Conservation (phyloP, 495 filamentous ascomycete genomes). For the Aspergillus sparsus region DNA sequence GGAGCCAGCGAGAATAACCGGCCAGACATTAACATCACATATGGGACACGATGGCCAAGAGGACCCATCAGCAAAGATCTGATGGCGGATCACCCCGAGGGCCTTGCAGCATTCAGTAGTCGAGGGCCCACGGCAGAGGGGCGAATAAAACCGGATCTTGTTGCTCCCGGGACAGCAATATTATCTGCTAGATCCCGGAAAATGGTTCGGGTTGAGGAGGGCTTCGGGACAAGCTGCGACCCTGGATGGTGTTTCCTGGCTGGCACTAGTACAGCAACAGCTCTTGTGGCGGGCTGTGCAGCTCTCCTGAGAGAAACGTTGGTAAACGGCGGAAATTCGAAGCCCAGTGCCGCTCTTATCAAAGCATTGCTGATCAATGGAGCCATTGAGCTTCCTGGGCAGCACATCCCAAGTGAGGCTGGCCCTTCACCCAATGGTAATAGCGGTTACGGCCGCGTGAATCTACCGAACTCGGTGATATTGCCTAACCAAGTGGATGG, state of each 20-base stretch:
- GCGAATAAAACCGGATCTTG: slow-evolving; percentile 16
- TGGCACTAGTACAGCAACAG: slow-evolving; percentile 21
- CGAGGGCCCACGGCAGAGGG: slow-evolving; percentile 15
- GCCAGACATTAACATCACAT: background rate
- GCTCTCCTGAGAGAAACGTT: slow-evolving; percentile 17
- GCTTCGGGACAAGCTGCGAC: slow-evolving; percentile 7
- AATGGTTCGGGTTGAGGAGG: background rate
- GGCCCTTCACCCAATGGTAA: slow-evolving; percentile 4
- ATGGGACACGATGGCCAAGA: slow-evolving; percentile 1
- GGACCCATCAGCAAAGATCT: background rate
- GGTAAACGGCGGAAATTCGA: slow-evolving; percentile 3
- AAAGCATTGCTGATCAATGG: slow-evolving; percentile 28
- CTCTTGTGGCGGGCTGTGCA: slow-evolving; percentile 20
- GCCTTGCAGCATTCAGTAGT: slow-evolving; percentile 17
- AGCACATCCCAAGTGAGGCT: slow-evolving; percentile 14
- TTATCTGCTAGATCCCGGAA: slow-evolving; percentile 14
- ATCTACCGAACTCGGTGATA: slow-evolving; percentile 16
- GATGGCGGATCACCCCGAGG: slow-evolving; percentile 7
- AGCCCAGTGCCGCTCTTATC: slow-evolving; percentile 21
- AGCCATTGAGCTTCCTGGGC: slow-evolving; percentile 14
- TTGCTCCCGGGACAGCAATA: slow-evolving; percentile 14
- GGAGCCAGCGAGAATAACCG: slow-evolving; percentile 10
- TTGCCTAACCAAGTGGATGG: background rate
- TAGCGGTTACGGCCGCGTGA: slow-evolving; percentile 18
- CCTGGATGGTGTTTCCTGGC: slow-evolving; percentile 10